Conservation (phyloP, 495 filamentous ascomycete species). For the Haplographium delicatum region DNA sequence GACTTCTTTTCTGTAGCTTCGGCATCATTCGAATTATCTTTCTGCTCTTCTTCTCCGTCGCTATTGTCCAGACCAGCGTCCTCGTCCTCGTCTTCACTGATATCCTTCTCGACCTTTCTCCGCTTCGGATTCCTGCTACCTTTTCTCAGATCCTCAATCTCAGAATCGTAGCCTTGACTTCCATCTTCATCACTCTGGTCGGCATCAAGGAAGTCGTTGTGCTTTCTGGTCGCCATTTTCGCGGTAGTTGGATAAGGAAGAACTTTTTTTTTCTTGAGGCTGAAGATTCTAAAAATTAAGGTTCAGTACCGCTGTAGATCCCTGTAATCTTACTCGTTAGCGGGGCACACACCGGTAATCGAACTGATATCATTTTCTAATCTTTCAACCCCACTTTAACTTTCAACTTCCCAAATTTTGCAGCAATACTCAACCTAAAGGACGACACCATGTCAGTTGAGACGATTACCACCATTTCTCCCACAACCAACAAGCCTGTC, state of each 20-base stretch:
- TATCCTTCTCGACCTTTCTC: slow-evolving; percentile 43
- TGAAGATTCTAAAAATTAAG: slow-evolving; percentile 4
- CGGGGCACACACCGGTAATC: slow-evolving; percentile 9
- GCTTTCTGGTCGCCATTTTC: slow-evolving; percentile 38
- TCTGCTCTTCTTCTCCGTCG: slow-evolving; percentile 22
- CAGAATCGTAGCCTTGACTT: slow-evolving; percentile 62
- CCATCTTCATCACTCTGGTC: slow-evolving; percentile 59
- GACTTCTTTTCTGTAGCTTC: slow-evolving; percentile 14
- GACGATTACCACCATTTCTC: slow-evolving; percentile 83
- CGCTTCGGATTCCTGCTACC: slow-evolving; percentile 60
- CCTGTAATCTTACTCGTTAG: slow-evolving; percentile 6
- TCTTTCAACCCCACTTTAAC: slow-evolving; percentile 17
- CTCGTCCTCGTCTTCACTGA: slow-evolving; percentile 40
- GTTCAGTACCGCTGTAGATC: slow-evolving; percentile 4
- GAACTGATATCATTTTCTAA: too few species aligned
- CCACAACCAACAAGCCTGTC: slow-evolving; percentile 73
- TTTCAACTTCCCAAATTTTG: slow-evolving; percentile 2
- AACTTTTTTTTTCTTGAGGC: slow-evolving; percentile 7
- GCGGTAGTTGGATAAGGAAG: not conserved
- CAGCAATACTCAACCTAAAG: not conserved
- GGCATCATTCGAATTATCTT: slow-evolving; percentile 16
- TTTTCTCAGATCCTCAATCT: slow-evolving; percentile 59
- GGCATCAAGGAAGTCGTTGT: slow-evolving; percentile 71
- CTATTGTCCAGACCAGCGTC: slow-evolving; percentile 33
- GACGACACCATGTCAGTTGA: slow-evolving; percentile 62